Conservation (phyloP, 352 stramenopile genomes). For the Phytopythium sindhum region DNA sequence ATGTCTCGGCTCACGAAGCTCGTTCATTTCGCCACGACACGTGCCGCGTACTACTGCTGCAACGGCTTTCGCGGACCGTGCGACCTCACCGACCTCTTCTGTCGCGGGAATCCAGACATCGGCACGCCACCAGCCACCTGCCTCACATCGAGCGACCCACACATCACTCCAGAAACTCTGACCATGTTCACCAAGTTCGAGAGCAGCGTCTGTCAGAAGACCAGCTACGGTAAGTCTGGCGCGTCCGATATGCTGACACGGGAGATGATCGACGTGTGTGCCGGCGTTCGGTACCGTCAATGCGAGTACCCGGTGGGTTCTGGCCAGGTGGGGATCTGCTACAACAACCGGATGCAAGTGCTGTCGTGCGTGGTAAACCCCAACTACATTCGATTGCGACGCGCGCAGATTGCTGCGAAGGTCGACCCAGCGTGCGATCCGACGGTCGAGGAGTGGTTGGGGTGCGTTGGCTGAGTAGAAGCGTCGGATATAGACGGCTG, state of each 20-base stretch:
- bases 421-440: slow-evolving; percentile 15
- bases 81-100: slow-evolving; percentile 17
- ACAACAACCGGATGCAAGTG: slow-evolving; percentile 20
- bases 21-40: slow-evolving; percentile 15
- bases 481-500: not conserved
- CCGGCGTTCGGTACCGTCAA: not conserved
- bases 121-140: slow-evolving; percentile 12
- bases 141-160: slow-evolving; percentile 7
- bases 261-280: slow-evolving; percentile 9
- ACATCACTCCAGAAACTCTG: slow-evolving; percentile 10
- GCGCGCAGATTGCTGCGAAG: slow-evolving; percentile 17
- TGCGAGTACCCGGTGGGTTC: slow-evolving; percentile 8
- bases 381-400: slow-evolving; percentile 10
- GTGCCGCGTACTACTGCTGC: slow-evolving; percentile 23
- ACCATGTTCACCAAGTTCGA: slow-evolving; percentile 10
- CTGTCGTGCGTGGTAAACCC: slow-evolving; percentile 13
- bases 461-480: slow-evolving; percentile 7
- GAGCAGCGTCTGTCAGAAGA: slow-evolving; percentile 8
- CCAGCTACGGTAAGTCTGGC: slow-evolving; percentile 4
- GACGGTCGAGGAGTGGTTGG: slow-evolving; percentile 21
- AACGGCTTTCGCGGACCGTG: slow-evolving; percentile 28
- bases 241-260: slow-evolving; percentile 4
- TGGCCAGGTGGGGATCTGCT: slow-evolving; percentile 20
- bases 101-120: slow-evolving; percentile 7
- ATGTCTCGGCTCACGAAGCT: slow-evolving; percentile 14